A percentile compares a stretch with the other conserved stretches of the same genome.
Evolutionary conservation across 1,284 basidiomycete genomes (phyloP).

Genomic region (Erythrobasidium hasegawianum): DNA sequence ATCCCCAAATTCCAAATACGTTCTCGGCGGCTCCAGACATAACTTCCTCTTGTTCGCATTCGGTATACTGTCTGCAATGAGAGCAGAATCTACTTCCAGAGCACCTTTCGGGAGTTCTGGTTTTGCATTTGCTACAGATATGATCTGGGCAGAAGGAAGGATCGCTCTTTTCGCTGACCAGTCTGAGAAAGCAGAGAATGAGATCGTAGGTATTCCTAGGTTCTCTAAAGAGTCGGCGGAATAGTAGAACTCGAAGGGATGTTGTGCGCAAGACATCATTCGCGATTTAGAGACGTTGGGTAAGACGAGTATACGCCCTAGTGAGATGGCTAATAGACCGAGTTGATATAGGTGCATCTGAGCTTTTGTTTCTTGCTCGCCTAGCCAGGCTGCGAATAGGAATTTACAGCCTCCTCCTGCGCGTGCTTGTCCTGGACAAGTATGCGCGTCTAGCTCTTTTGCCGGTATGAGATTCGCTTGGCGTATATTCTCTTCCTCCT

Average conservation of each 20-base stretch:
- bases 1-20: conserved; percentile 41
- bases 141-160: conserved; percentile 43
- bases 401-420: conserved; percentile 37
- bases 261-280: conserved; percentile 42
- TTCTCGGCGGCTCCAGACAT: conserved; percentile 39
- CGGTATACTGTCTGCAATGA: conserved; percentile 40
- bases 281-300: conserved; percentile 46
- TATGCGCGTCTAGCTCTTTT: conserved; percentile 12
- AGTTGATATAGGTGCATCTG: conserved; percentile 47
- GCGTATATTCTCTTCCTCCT: conserved; percentile 24
- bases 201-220: conserved; percentile 44
- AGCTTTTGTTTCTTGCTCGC: conserved; percentile 48
- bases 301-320: conserved; percentile 46
- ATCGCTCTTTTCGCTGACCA: conserved; percentile 40
- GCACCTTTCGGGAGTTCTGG: conserved; percentile 38
- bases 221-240: conserved; percentile 35
- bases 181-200: conserved; percentile 40
- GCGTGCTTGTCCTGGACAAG: conserved; percentile 15
- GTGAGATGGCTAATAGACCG: conserved; percentile 43
- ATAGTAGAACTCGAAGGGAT: conserved; percentile 47
- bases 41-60: conserved; percentile 43
- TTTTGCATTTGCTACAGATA: conserved; percentile 38
- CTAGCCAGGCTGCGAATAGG: conserved; percentile 45
- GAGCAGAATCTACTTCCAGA: conserved; percentile 42
- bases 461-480: conserved; percentile 1